Percentiles rank a stretch among this genome's conserved stretches.
Evolutionary conservation across 495 filamentous ascomycete genomes (phyloP).

Genomic region (Trichoderma virens): DNA sequence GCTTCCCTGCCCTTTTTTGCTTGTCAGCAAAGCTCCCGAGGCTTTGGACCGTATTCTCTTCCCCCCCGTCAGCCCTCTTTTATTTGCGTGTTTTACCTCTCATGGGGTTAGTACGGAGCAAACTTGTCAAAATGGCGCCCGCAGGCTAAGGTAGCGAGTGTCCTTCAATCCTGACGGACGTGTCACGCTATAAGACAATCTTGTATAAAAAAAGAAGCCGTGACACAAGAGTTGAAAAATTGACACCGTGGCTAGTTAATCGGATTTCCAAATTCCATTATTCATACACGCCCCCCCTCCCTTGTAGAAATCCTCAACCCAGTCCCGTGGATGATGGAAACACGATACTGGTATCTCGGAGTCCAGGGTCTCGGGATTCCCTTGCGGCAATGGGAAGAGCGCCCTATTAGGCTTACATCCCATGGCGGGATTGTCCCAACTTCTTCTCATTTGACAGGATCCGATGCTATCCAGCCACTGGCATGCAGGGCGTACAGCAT

Average conservation of each 20-base stretch:
- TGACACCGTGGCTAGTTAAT: too few relatives aligned
- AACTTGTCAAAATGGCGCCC: background rate
- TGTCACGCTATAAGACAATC: background rate
- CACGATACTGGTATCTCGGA: background rate
- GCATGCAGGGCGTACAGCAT: background rate
- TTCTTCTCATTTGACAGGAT: background rate
- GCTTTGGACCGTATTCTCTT: too few relatives aligned
- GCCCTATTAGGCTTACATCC: background rate
- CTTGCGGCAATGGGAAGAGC: background rate
- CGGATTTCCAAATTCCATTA: background rate
- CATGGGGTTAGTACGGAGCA: too few relatives aligned
- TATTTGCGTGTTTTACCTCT: too few relatives aligned
- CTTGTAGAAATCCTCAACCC: background rate
- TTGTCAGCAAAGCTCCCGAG: too few relatives aligned
- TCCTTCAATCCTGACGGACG: background rate
- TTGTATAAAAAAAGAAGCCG: background rate
- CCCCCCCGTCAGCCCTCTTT: too few relatives aligned
- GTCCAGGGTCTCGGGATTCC: background rate
- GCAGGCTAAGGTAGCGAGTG: too few relatives aligned
- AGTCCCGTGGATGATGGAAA: background rate
- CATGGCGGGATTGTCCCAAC: background rate
- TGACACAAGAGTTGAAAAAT: too few relatives aligned
- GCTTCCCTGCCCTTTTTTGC: conserved; percentile 1
- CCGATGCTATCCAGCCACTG: background rate
- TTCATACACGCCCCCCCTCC: background rate